Conservation (phyloP, 345 rosid species). For the Durio zibethinus region DNA sequence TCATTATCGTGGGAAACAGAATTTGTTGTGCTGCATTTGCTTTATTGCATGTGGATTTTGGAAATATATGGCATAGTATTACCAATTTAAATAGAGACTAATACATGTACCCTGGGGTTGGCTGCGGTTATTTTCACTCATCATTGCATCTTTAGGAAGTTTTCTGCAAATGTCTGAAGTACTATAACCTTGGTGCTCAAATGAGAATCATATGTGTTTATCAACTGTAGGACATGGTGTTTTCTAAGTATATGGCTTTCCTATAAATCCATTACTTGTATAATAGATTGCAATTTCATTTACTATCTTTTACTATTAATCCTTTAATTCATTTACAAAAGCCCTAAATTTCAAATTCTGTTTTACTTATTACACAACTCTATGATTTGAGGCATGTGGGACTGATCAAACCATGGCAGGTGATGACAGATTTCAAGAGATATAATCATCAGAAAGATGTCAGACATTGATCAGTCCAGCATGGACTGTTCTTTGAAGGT, state of each 20-base stretch:
- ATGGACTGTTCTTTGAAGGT: slow-evolving; percentile 34
- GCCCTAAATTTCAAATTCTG: neutral
- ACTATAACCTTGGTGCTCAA: slow-evolving; percentile 3
- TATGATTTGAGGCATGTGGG: slow-evolving; percentile 38
- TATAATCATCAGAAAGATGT: slow-evolving; percentile 45
- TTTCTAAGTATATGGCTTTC: neutral
- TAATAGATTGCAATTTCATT: neutral
- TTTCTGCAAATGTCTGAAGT: neutral
- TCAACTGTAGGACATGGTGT: neutral
- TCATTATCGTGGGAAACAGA: slow-evolving; percentile 1
- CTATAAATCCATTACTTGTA: neutral
- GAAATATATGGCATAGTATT: neutral
- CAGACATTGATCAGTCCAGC: slow-evolving; percentile 42
- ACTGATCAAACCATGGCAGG: slow-evolving; percentile 93
- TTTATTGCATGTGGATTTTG: neutral
- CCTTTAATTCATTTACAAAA: neutral
- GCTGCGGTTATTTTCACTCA: neutral
- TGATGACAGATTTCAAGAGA: slow-evolving; percentile 77
- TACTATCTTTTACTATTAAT: slow-evolving; percentile 1
- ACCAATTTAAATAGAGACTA: neutral
- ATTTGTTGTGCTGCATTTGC: neutral
- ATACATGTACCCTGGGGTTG: neutral
- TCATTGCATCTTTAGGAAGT: neutral
- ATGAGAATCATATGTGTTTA: neutral
- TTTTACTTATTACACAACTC: slow-evolving; percentile 3